phyloP scores from a whole-genome alignment of 2,329 filamentous ascomycete species.

The Didymella segeticola region DNA sequence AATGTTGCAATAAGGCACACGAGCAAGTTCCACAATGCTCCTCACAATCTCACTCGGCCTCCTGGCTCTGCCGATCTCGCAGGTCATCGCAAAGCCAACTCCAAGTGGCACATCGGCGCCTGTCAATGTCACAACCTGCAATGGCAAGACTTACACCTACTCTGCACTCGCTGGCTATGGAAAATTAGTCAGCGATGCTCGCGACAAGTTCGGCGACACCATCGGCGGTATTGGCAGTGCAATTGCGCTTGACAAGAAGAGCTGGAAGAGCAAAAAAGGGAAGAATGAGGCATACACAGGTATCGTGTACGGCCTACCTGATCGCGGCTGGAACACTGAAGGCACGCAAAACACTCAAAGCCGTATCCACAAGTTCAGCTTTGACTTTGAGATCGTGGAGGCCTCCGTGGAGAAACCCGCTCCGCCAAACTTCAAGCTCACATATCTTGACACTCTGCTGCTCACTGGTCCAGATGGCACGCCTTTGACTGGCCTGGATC shows the following conservation, averaged over 20 bases:
- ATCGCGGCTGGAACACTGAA: constrained; percentile 77
- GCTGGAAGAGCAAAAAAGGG: constrained; percentile 64
- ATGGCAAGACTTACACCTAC: constrained; percentile 69
- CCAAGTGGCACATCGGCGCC: constrained; percentile 6
- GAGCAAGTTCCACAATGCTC: constrained; percentile 28
- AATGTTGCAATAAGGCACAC: constrained; percentile 5
- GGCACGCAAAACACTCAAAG: constrained; percentile 71
- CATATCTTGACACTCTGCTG: constrained; percentile 69
- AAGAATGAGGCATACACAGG: constrained; percentile 61
- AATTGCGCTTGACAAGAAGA: constrained; percentile 65
- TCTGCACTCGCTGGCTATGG: constrained; percentile 72
- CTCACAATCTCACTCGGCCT: constrained; percentile 22
- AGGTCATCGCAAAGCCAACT: constrained; percentile 28
- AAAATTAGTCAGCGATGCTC: constrained; percentile 61
- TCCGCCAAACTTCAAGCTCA: constrained; percentile 66
- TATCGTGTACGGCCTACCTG: constrained; percentile 68
- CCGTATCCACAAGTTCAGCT: constrained; percentile 71
- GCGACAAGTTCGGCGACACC: constrained; percentile 74
- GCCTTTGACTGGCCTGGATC: constrained; percentile 58
- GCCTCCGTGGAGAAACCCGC: constrained; percentile 63
- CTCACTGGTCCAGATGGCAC: constrained; percentile 68
- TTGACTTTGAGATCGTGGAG: constrained; percentile 63
- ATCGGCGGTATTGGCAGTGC: constrained; percentile 71
- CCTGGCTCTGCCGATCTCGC: constrained; percentile 23
- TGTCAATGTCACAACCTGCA: constrained; percentile 58